Base-by-base conservation (phyloP, 768 basidiomycete species). In the Tephrocybe sp. region DNA sequence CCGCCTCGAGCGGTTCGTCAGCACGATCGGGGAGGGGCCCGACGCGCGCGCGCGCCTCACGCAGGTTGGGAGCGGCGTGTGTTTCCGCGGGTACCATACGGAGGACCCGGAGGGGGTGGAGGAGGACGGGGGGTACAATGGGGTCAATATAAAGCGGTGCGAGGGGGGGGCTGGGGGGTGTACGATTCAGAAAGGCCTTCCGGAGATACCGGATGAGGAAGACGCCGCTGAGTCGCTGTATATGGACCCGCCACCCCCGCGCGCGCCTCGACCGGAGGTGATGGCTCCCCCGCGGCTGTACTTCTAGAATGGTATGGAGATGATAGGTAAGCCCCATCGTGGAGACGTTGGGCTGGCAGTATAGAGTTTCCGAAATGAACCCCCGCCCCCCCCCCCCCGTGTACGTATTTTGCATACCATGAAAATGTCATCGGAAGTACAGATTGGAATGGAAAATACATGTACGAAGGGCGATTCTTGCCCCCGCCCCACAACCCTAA, bases 11-110 rank as follows among this genome's bases (percentile, higher is more conserved):
- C 17, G 34, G 50, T 50, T 55, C 24, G 40, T 46, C 15, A 46
- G 44, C 34, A 15, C 23, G 3, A 36, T 50, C 15, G 49, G 38
- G 12, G 32, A 33, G 23, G 26, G 23, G 11, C 49, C 50, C 12
- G 44, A 33, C 12, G 48, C 24, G 15, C 42, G 43, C 3, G 56
- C 32, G 41, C 41, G 41, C 24, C 30, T 53, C 9, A 15, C 28
- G 8, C 34, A 57, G 26, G 18, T 38, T 26, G 46, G 43, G 30
- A n/a, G n/a, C 5, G 44, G 46, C 10, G 17, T 30, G 37, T 52
- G 50, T 25, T 58, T 34, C 28, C 33, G 51, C 15, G 57, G 53
- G 3, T 58, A 51, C 38, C 57, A 58, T 11, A 58, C 57, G 2
- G 53, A 54, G 18, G 57, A 58, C 38, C 33, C 55, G 23, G 50